Conservation (phyloP, 345 rosid species). For the Boechera stricta region DNA sequence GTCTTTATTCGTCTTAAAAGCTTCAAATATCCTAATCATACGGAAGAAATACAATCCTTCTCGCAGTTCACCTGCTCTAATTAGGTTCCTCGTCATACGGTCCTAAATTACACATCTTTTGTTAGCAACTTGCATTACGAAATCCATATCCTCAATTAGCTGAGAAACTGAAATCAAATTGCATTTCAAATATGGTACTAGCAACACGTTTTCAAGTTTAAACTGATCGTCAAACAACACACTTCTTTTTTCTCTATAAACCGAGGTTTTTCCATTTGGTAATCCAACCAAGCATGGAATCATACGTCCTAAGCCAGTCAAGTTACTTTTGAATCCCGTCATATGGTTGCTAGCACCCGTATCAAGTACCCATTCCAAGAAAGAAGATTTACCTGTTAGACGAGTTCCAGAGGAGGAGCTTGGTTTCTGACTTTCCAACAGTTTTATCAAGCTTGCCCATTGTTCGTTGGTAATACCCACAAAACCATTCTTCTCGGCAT, state of each 20-base stretch:
- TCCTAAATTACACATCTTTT: slow-evolving; percentile 35
- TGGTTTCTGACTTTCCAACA: too few species aligned
- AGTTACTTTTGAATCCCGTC: neutral
- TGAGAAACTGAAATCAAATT: neutral
- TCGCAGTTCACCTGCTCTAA: slow-evolving; percentile 9
- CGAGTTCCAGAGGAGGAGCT: neutral
- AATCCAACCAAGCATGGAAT: rapidly evolving
- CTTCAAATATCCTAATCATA: neutral
- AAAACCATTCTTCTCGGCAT: too few species aligned
- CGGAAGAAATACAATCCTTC: slow-evolving; percentile 1
- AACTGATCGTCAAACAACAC: neutral
- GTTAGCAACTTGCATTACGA: neutral
- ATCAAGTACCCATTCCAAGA: neutral
- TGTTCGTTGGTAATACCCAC: too few species aligned
- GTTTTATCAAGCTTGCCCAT: neutral
- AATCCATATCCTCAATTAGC: neutral
- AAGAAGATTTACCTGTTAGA: neutral
- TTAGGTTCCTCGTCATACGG: slow-evolving; percentile 32
- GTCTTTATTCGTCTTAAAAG: neutral
- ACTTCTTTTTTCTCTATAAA: neutral
- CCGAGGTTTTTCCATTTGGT: neutral
- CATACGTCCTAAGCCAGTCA: neutral
- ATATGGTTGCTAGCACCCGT: neutral
- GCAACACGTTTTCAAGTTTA: neutral
- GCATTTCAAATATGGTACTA: neutral